Conservation (phyloP, 805 yeast species). For the Wickerhamomyces pijperi region DNA sequence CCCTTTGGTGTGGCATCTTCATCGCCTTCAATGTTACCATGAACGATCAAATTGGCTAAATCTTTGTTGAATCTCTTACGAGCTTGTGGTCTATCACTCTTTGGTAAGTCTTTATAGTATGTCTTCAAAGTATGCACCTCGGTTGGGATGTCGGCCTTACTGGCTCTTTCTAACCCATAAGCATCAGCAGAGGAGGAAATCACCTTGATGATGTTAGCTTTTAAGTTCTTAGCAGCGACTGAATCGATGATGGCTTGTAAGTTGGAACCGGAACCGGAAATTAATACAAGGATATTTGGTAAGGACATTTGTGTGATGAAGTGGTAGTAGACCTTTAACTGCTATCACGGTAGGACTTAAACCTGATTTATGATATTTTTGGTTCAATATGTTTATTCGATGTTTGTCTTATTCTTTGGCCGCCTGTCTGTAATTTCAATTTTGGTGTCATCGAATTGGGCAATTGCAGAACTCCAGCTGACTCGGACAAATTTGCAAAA, state of each 20-base stretch:
- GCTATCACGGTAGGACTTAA: too few species aligned
- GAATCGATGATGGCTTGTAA: constrained; percentile 90
- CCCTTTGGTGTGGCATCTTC: constrained; percentile 10
- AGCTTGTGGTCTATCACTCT: constrained; percentile 51
- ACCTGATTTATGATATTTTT: too few species aligned
- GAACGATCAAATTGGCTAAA: constrained; percentile 55
- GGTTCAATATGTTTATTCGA: too few species aligned
- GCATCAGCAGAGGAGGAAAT: constrained; percentile 83
- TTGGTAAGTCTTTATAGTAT: constrained; percentile 68
- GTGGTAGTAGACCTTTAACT: too few species aligned
- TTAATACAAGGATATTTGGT: constrained; percentile 47
- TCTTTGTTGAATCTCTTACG: constrained; percentile 70
- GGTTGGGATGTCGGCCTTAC: constrained; percentile 57
- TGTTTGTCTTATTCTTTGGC: too few species aligned
- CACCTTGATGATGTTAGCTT: constrained; percentile 59
- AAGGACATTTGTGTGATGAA: too few species aligned
- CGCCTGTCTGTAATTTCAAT: too few species aligned
- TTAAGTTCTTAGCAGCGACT: constrained; percentile 24
- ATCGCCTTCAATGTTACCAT: constrained; percentile 29
- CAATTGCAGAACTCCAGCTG: too few species aligned
- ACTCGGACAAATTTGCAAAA: too few species aligned
- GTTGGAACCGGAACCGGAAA: constrained; percentile 94
- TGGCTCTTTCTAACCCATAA: constrained; percentile 76
- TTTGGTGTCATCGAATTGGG: too few species aligned
- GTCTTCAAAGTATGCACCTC: constrained; percentile 56